Evolutionary conservation across 2,329 filamentous ascomycete species (phyloP), one percentile per base, ranked within the genome.

Genomic region (Beauveria medogensis): DNA sequence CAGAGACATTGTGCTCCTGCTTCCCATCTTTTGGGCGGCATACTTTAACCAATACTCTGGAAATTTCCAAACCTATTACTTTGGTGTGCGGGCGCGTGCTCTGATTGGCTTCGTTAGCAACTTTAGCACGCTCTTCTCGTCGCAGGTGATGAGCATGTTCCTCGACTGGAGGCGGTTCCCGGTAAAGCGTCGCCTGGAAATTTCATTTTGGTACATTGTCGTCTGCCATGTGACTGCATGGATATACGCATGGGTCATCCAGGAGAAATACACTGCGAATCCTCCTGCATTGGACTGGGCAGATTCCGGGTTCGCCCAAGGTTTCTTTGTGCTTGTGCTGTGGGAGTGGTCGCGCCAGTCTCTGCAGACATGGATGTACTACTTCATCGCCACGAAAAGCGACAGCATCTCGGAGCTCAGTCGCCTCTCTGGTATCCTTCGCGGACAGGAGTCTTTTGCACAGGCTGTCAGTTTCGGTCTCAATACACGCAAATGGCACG

Each of bases 351-450:
- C 80, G 2, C 72, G 79, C 2, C 80, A 84, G 65, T 72, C 78
- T 0, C 67, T 82, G 22, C 80, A 83, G 66, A 83, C 82, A 59
- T 83, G 79, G 78, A 71, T 83, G 1, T 83, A 83, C 63, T 83
- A 82, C 64, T 70, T 84, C 20, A 70, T 84, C 2, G 78, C 80
- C 0, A 81, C 77, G 5, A 82, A 78, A 71, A 82, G 80, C 0
- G 78, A 83, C 57, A 82, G 82, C 55, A 82, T 83, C 61, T 80
- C 80, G 0, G 80, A 84, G 63, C 68, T 81, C 16, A 73, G 72
- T 3, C 71, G 75, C 0, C 72, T 75, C 51, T 73, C 74, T 2
- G 74, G 75, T 5, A 72, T 77, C 30, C 64, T 77, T 22, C 63
- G 75, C 37, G 75, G 75, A 1, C 73, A 76, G 62, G 75, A 77